A percentile compares a stretch with the other conserved stretches of the same genome.
phyloP scores from a whole-genome alignment of 495 filamentous ascomycete species.

The Letharia columbiana region DNA sequence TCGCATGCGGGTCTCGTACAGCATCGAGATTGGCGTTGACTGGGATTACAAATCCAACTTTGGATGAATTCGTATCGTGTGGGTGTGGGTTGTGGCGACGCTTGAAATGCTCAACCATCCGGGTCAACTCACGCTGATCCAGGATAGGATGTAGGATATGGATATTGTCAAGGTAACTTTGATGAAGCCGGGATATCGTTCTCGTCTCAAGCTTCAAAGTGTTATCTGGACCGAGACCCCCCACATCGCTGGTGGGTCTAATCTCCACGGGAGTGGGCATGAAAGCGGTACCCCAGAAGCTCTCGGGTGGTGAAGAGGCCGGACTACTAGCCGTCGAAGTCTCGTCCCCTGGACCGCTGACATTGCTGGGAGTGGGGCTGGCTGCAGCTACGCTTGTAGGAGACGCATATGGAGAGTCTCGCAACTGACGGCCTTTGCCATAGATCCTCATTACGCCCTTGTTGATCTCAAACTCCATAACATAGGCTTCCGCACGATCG shows the following conservation, averaged over 20 bases:
- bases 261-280: constrained; percentile 18
- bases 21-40: constrained; percentile 1
- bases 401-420: constrained; percentile 14
- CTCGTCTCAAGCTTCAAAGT: constrained; percentile 54
- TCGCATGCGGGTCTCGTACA: constrained; percentile 6
- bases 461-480: constrained; percentile 66
- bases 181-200: constrained; percentile 54
- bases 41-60: constrained; percentile 21
- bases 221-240: constrained; percentile 51
- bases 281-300: constrained; percentile 35
- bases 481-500: constrained; percentile 50
- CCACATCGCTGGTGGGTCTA: constrained; percentile 26
- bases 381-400: constrained; percentile 21
- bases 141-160: constrained; percentile 89
- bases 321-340: constrained; percentile 24
- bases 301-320: constrained; percentile 24
- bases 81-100: constrained; percentile 32
- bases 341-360: constrained; percentile 29
- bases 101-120: constrained; percentile 47
- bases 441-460: constrained; percentile 69
- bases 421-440: constrained; percentile 68
- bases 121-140: constrained; percentile 40
- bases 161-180: constrained; percentile 69
- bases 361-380: constrained; percentile 26
- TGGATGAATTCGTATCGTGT: constrained; percentile 13